Evolutionary conservation across 192 early-diverging fungal genomes (phyloP).

Genomic region (Coemansia sp.): DNA sequence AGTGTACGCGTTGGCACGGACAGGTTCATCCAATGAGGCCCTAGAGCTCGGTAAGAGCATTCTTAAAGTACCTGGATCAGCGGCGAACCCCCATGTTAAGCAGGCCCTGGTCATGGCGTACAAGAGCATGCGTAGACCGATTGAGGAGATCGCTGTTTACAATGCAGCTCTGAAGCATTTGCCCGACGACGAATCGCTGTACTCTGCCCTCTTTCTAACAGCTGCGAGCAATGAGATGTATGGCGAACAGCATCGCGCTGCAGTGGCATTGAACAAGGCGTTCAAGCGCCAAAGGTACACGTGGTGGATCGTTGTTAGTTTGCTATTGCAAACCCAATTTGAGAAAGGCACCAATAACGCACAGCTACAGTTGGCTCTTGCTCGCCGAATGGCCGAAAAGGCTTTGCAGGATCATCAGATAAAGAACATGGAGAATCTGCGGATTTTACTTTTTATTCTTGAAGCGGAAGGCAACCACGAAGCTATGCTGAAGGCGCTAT

Average conservation of each 20-base stretch:
- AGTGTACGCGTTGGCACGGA: constrained; percentile 67
- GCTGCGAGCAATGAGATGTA: constrained; percentile 69
- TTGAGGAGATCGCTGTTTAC: constrained; percentile 75
- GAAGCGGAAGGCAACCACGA: constrained; percentile 68
- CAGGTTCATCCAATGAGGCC: constrained; percentile 68
- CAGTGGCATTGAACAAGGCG: constrained; percentile 78
- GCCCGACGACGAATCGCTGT: constrained; percentile 73
- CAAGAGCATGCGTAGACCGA: constrained; percentile 26
- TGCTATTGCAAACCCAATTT: constrained; percentile 71
- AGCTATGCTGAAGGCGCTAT: constrained; percentile 66
- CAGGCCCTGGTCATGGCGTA: constrained; percentile 34
- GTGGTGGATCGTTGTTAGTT: constrained; percentile 84
- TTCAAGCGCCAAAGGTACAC: constrained; percentile 80
- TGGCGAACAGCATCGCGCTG: constrained; percentile 61
- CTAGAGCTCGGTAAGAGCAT: constrained; percentile 65
- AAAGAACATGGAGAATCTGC: constrained; percentile 75
- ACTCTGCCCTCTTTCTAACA: constrained; percentile 81
- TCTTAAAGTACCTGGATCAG: constrained; percentile 21
- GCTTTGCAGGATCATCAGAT: constrained; percentile 68
- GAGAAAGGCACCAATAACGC: constrained; percentile 20
- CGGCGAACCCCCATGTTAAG: constrained; percentile 34
- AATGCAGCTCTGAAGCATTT: constrained; percentile 61
- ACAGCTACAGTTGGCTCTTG: constrained; percentile 65
- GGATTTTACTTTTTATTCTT: constrained; percentile 75
- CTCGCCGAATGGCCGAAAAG: constrained; percentile 85